Base-by-base conservation (phyloP, 1,284 basidiomycete genomes). In the Wolfiporia cocos region DNA sequence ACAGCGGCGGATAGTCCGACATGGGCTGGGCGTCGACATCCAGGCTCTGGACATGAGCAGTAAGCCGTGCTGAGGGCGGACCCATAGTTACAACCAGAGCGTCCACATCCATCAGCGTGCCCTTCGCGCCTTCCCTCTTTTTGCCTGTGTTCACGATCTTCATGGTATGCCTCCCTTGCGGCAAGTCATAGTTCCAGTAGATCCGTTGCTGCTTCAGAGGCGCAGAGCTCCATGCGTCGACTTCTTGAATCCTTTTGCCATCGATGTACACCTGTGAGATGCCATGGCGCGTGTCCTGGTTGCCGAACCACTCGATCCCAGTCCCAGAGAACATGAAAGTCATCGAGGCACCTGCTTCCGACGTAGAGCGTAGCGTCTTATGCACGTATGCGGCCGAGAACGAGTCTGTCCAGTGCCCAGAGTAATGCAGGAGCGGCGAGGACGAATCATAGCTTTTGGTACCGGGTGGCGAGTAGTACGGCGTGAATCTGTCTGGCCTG, bases 271-370 rank as follows among this genome's bases (percentile, higher is more conserved):
- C 71, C 19, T 69, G 51, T 4, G 78, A 69, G 7, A 70, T 55
- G 11, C 83, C 80, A 53, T 86, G 76, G 17, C 53, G 59, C 28
- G 55, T 65, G 47, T 74, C 77, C 35, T 64, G 69, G 50, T 69
- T 74, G 20, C 86, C 86, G 52, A 86, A 88, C 76, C 80, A 83
- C 62, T 88, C 85, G 50, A 89, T 70, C 2, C 83, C 82, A 9
- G 78, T 81, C 9, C 85, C 84, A 18, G 64, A 66, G 61, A 88
- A 87, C 2, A 68, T 67, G 59, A 86, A 74, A 4, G 66, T 65
- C 35, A 74, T 65, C 10, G 72, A 63, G n/a, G 83, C 77, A 37
- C 69, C 70, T 14, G 61, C 58, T 34, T 71, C 58, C 11, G 64
- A 61, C 0, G 79, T 78, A 53, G 67, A 70, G 19, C 68, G 71